Percentiles rank a stretch among this genome's conserved stretches.
Evolutionary conservation across 805 yeast genomes (phyloP).

Genomic region (Yarrowia porcina): DNA sequence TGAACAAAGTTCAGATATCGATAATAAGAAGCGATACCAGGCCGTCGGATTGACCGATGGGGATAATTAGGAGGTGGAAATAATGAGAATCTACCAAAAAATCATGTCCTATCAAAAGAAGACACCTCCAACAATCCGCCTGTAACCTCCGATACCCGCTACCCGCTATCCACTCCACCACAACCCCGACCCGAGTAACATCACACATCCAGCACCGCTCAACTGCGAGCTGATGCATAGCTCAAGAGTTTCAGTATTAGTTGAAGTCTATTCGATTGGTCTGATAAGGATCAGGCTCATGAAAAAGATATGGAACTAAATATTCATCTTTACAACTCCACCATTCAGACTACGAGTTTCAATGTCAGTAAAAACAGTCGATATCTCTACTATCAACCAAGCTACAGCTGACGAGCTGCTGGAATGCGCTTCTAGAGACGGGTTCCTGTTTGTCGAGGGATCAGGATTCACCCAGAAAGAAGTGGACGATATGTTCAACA

Average conservation of each 20-base stretch:
- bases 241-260: background rate
- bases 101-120: too few relatives aligned
- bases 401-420: constrained; percentile 51
- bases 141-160: too few relatives aligned
- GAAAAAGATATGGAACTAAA: background rate
- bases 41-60: background rate
- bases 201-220: background rate
- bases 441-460: constrained; percentile 65
- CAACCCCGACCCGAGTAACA: constrained; percentile 21
- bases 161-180: too few relatives aligned
- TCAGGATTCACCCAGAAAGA: constrained; percentile 58
- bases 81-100: too few relatives aligned
- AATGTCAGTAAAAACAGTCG: constrained; percentile 40
- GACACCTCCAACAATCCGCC: too few relatives aligned
- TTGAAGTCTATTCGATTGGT: background rate
- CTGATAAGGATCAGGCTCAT: constrained; percentile 3
- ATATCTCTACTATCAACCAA: constrained; percentile 47
- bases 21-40: background rate
- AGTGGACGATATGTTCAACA: constrained; percentile 49
- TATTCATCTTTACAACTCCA: background rate
- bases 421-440: constrained; percentile 59
- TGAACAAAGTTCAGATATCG: background rate
- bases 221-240: background rate
- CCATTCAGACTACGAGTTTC: too few relatives aligned
- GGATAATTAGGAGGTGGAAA: too few relatives aligned